These are phyloP conservation scores for Acephala macrosclerotiorum DNA, from an alignment of 2,329 filamentous ascomycete species.

Conservation along the genomic window DNA sequence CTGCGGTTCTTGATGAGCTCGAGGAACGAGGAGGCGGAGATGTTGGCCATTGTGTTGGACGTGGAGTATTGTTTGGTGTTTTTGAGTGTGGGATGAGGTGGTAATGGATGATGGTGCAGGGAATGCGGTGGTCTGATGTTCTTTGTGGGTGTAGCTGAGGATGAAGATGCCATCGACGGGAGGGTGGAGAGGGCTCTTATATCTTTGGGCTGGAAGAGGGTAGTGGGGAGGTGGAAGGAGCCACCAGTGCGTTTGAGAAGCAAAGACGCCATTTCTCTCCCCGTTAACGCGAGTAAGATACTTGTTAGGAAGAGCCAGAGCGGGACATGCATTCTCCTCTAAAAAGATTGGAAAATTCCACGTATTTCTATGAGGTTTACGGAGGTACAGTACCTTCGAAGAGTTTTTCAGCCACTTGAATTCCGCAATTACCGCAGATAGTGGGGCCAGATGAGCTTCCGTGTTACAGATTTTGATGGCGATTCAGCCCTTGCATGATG, in stretches of 20 bases:
- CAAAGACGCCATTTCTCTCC: conserved; percentile 29
- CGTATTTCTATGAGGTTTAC: not conserved
- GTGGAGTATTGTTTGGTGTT: not conserved
- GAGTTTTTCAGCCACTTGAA: not conserved
- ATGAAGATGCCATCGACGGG: not conserved
- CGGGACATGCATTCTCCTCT: conserved; percentile 32
- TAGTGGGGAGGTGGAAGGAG: not conserved
- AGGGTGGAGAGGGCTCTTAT: not conserved
- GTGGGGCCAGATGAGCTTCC: too few species aligned
- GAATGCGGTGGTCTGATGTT: not conserved
- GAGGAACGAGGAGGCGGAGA: conserved; percentile 57
- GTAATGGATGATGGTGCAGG: conserved; percentile 6
- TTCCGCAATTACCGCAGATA: not conserved
- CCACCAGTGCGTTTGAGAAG: not conserved
- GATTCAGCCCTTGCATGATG: not conserved
- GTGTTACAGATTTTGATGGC: too few species aligned
- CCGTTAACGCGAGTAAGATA: conserved; percentile 21
- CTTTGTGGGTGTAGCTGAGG: not conserved
- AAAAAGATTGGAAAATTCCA: too few species aligned
- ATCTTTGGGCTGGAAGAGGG: not conserved
- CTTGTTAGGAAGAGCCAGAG: conserved; percentile 23
- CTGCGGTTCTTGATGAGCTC: conserved; percentile 70
- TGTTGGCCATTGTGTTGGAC: conserved; percentile 2
- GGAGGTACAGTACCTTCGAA: not conserved
- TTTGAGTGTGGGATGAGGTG: not conserved